Base-by-base conservation (phyloP, 768 basidiomycete genomes). In the Boletus rufocinnamomeus region DNA sequence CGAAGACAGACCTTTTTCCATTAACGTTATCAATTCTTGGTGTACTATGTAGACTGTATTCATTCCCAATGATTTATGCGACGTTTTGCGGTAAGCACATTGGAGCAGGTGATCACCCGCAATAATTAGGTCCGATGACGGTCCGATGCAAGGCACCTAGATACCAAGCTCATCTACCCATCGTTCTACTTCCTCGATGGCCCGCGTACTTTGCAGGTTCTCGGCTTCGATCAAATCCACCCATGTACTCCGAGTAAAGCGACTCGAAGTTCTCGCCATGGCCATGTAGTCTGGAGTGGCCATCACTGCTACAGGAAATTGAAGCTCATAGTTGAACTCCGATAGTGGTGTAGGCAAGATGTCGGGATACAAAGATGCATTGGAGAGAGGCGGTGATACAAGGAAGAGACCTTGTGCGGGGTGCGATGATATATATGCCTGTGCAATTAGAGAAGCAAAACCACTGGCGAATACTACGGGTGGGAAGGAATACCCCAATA, bases 351-450 rank as follows among this genome's bases (percentile, higher is more conserved):
- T 75, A 0, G 78, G 75, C 7, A 80, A 74, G 30, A 64, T 52
- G 35, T 38, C 53, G 14, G 60, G 63, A 2, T 69, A 51, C 21
- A 81, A 65, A 2, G 71, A 67, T 9, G 67, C 63, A 54, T 82
- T 79, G 43, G 77, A 75, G 11, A 74, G 49, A 1, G 83, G 84
- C 19, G 83, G 84, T 25, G 82, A 80, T 34, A 87, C 78, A n/a
- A 89, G 75, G 57, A 87, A 77, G 50, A 90, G 74, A 0, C 80
- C 88, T 6, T 79, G 75, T 7, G 84, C 84, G 2, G 88, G 86
- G 63, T 88, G 73, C 23, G 85, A 87, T 2, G 84, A 87, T 59
- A 90, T 81, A 68, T 87, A 90, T 23, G 82, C 77, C 68, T 90
- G 85, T 9, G 84, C 80, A 53, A 90, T 78, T 37, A 88, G 74